A percentile compares a stretch with the other conserved stretches of the same genome.
Conservation (phyloP, 306 rosid species). For the Biancaea sappan region DNA sequence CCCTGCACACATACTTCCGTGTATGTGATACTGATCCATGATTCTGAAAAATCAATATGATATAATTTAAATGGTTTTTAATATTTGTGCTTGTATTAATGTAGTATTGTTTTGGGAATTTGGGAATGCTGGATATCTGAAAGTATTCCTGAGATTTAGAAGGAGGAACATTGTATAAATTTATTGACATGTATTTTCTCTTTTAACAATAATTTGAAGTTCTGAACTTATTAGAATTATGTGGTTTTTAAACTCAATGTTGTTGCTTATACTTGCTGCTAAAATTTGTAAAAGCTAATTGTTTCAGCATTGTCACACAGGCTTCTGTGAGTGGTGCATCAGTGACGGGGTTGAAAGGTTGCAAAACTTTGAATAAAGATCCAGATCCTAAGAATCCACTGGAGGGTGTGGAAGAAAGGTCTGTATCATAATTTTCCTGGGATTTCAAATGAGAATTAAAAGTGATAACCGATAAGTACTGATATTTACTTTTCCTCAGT, state of each 20-base stretch:
- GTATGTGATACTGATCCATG: slow-evolving; percentile 51
- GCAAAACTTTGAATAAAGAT: slow-evolving; percentile 79
- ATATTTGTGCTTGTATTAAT: slow-evolving; percentile 14
- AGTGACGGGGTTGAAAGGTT: slow-evolving; percentile 81
- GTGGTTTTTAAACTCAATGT: slow-evolving; percentile 20
- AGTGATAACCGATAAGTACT: slow-evolving; percentile 1
- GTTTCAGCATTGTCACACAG: slow-evolving; percentile 48
- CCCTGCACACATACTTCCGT: slow-evolving; percentile 84
- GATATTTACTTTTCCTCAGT: slow-evolving; percentile 25
- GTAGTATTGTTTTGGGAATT: slow-evolving; percentile 1
- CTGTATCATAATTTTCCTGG: slow-evolving; percentile 27
- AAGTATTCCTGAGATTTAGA: not conserved
- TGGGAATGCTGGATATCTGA: slow-evolving; percentile 23
- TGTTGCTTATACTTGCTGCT: slow-evolving; percentile 5
- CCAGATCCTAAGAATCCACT: slow-evolving; percentile 89
- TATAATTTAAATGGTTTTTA: slow-evolving; percentile 24
- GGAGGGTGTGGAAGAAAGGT: slow-evolving; percentile 94
- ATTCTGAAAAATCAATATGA: slow-evolving; percentile 16
- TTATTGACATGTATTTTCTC: slow-evolving; percentile 12
- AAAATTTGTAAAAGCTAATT: slow-evolving; percentile 25
- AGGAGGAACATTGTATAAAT: not conserved
- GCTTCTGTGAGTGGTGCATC: slow-evolving; percentile 79
- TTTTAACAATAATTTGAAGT: slow-evolving; percentile 10
- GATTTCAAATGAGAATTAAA: slow-evolving; percentile 8
- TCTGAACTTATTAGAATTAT: slow-evolving; percentile 8